phyloP scores from a whole-genome alignment of 768 basidiomycete species.

The Xerocomellus dryophilus region DNA sequence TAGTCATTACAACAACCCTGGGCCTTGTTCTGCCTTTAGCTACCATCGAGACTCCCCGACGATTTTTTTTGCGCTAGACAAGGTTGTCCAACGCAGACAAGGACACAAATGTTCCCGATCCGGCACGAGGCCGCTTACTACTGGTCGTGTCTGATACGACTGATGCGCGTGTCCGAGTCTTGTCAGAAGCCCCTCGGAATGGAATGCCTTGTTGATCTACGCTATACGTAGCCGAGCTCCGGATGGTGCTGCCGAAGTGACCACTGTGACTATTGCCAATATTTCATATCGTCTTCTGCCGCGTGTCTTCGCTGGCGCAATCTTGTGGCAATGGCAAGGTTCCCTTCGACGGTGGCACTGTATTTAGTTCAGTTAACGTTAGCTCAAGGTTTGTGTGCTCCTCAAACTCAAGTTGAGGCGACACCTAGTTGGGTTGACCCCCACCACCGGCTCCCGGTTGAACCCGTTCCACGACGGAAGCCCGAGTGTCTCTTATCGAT shows the following conservation, averaged over 20 bases:
- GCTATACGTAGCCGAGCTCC: conserved; percentile 7
- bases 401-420: not conserved
- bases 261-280: not conserved
- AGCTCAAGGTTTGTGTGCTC: conserved; percentile 10
- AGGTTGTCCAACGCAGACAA: conserved; percentile 21
- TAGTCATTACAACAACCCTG: conserved; percentile 31
- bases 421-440: not conserved
- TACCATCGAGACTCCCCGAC: conserved; percentile 1
- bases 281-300: not conserved
- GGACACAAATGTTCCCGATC: conserved; percentile 9
- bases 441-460: not conserved
- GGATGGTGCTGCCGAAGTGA: not conserved
- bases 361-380: not conserved
- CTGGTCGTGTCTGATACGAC: conserved; percentile 4
- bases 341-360: not conserved
- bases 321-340: not conserved
- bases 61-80: conserved; percentile 13
- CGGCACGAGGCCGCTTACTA: conserved; percentile 18
- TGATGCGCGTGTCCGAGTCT: conserved; percentile 24
- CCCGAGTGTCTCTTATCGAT: conserved; percentile 3
- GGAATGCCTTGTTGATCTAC: conserved; percentile 24
- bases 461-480: conserved; percentile 3
- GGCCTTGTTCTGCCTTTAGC: conserved; percentile 31
- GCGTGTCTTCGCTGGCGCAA: not conserved
- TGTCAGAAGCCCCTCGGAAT: conserved; percentile 19